These are phyloP conservation scores for Peniophora sp. DNA, from an alignment of 1,284 basidiomycete genomes.

Conservation along the genomic window DNA sequence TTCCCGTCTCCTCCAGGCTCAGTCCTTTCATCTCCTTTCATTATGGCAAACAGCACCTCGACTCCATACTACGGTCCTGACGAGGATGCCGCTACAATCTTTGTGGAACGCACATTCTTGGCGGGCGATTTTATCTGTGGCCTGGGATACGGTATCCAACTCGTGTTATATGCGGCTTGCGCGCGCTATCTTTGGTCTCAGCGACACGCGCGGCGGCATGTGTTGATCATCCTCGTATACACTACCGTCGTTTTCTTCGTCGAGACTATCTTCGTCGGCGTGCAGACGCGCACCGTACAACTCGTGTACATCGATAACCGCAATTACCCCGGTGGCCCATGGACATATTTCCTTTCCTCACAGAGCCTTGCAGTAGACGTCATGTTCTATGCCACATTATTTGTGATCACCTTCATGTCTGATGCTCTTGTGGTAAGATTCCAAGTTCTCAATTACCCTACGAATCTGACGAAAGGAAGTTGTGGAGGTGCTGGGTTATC, in stretches of 20 bases:
- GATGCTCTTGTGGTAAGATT: conserved; percentile 26
- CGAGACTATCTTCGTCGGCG: conserved; percentile 20
- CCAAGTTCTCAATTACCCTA: not conserved
- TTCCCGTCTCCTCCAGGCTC: too few relatives aligned
- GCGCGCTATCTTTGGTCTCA: not conserved
- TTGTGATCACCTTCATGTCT: conserved; percentile 25
- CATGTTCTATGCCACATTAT: conserved; percentile 32
- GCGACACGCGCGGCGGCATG: not conserved
- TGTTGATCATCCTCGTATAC: conserved; percentile 13
- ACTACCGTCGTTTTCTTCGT: conserved; percentile 21
- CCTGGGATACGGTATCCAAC: conserved; percentile 19
- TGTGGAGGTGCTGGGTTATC: conserved; percentile 19
- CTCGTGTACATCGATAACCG: conserved; percentile 26
- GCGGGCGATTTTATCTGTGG: conserved; percentile 27
- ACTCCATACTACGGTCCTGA: conserved; percentile 20
- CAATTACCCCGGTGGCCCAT: conserved; percentile 27
- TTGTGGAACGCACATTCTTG: conserved; percentile 28
- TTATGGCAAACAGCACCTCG: not conserved
- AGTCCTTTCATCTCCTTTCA: not conserved
- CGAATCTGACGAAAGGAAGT: conserved; percentile 8
- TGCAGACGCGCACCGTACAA: conserved; percentile 18
- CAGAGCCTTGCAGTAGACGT: conserved; percentile 30
- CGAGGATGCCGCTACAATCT: conserved; percentile 19
- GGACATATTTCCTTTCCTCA: conserved; percentile 31
- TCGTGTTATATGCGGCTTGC: not conserved